These are phyloP conservation scores for Lepidium africanum DNA, from an alignment of 345 rosid species.

Conservation along the genomic window DNA sequence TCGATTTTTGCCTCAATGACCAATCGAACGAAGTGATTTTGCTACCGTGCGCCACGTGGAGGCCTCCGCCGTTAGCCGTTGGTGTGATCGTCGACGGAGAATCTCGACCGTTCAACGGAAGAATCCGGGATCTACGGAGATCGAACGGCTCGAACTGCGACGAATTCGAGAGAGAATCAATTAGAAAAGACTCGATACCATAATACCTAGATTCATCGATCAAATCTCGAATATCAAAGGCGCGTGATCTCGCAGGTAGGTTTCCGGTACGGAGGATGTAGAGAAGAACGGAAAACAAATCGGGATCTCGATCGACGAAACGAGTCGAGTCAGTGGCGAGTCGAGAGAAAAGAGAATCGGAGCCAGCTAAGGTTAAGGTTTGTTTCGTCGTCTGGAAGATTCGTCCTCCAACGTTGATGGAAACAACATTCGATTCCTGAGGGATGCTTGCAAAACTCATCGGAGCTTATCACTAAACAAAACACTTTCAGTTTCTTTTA, in stretches of 20 bases:
- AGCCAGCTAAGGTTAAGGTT: slow-evolving; percentile 57
- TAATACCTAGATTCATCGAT: slow-evolving; percentile 75
- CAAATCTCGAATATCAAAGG: slow-evolving; percentile 57
- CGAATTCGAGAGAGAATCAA: slow-evolving; percentile 47
- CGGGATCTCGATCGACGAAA: slow-evolving; percentile 90
- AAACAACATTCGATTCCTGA: slow-evolving; percentile 30
- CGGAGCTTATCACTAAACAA: slow-evolving; percentile 3
- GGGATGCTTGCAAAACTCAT: slow-evolving; percentile 11
- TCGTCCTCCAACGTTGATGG: slow-evolving; percentile 68
- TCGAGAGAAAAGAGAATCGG: slow-evolving; percentile 50
- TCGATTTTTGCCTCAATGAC: slow-evolving; percentile 61
- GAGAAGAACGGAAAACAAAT: slow-evolving; percentile 60
- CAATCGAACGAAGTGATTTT: slow-evolving; percentile 90
- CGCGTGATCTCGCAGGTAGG: slow-evolving; percentile 61
- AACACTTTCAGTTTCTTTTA: background rate
- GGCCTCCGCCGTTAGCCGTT: slow-evolving; percentile 43
- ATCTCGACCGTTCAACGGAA: slow-evolving; percentile 68
- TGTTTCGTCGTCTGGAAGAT: slow-evolving; percentile 77
- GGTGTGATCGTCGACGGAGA: slow-evolving; percentile 56
- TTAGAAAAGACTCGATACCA: slow-evolving; percentile 52
- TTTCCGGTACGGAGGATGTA: slow-evolving; percentile 75
- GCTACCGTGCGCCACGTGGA: slow-evolving; percentile 86
- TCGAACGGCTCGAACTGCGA: slow-evolving; percentile 71
- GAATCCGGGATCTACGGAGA: slow-evolving; percentile 48
- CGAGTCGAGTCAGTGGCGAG: slow-evolving; percentile 38